Evolutionary conservation across 257 asterid species (phyloP).

Genomic region (Agastache rugosa): DNA sequence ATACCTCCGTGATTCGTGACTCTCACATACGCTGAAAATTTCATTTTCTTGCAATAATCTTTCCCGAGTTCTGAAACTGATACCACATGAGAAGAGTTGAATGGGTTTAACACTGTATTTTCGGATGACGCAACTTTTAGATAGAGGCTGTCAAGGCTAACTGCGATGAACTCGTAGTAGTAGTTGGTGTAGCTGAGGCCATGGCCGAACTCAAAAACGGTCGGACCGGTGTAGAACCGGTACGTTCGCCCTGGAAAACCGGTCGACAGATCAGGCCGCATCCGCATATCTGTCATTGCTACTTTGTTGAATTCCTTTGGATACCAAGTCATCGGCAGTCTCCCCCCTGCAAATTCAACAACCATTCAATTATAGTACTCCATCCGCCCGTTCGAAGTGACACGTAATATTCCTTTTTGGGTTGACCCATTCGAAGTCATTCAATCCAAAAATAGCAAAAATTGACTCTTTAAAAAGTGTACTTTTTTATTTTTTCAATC

Average conservation of each 20-base stretch:
- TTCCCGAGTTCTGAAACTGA: conserved; percentile 46
- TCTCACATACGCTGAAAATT: conserved; percentile 42
- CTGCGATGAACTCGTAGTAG: conserved; percentile 45
- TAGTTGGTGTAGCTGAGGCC: conserved; percentile 78
- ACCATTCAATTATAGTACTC: too few relatives aligned
- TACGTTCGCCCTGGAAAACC: conserved; percentile 80
- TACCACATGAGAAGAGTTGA: conserved; percentile 20
- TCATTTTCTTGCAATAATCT: conserved; percentile 38
- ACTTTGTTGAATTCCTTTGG: conserved; percentile 55
- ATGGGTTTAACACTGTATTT: background rate
- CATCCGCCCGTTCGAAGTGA: too few relatives aligned
- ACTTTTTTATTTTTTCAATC: too few relatives aligned
- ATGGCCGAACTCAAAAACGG: conserved; percentile 64
- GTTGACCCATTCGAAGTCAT: too few relatives aligned
- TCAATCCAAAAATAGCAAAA: too few relatives aligned
- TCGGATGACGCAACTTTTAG: conserved; percentile 14
- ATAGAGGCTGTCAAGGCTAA: conserved; percentile 36
- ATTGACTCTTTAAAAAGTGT: too few relatives aligned
- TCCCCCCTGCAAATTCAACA: conserved; percentile 54
- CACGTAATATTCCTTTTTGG: too few relatives aligned
- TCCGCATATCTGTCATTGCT: conserved; percentile 76
- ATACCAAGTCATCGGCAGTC: conserved; percentile 74
- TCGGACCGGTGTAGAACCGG: conserved; percentile 64
- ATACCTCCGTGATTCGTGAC: conserved; percentile 51
- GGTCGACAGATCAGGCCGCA: conserved; percentile 61